Conservation (phyloP, 1,139 yeast species). For the Martiniozyma asiatica region DNA sequence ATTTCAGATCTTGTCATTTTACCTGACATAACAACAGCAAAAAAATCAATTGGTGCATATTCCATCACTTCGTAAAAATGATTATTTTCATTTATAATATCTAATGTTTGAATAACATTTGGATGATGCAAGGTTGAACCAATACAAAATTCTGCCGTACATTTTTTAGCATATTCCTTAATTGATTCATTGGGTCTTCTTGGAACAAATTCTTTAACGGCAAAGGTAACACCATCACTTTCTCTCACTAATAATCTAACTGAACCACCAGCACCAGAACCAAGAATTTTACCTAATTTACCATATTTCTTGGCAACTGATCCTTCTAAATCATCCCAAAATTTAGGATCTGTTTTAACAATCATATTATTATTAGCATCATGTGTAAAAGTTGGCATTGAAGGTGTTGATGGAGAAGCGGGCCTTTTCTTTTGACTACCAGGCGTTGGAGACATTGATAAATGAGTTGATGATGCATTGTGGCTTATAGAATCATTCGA, state of each 20-base stretch:
- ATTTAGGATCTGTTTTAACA: constrained; percentile 23
- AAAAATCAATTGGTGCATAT: constrained; percentile 84
- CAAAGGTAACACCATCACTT: constrained; percentile 63
- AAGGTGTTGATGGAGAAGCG: constrained; percentile 6
- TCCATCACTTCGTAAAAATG: constrained; percentile 89
- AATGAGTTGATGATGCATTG: constrained; percentile 5
- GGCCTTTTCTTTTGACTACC: constrained; percentile 2
- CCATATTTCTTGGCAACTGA: constrained; percentile 70
- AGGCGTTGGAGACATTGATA: background rate
- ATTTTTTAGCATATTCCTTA: constrained; percentile 84
- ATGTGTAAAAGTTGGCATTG: constrained; percentile 25
- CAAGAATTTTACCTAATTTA: constrained; percentile 74
- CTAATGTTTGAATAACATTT: constrained; percentile 82
- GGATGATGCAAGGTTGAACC: constrained; percentile 88
- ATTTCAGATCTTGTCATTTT: constrained; percentile 80
- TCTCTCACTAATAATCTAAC: constrained; percentile 65
- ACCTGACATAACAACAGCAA: constrained; percentile 92
- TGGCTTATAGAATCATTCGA: constrained; percentile 8
- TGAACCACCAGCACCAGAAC: constrained; percentile 96
- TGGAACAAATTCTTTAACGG: constrained; percentile 84
- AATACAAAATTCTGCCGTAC: constrained; percentile 91
- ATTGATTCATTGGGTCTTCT: constrained; percentile 65
- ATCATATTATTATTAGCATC: constrained; percentile 26
- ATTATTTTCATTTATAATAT: constrained; percentile 81
- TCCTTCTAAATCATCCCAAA: constrained; percentile 26